phyloP scores from a whole-genome alignment of 768 basidiomycete species.

The Tephrocybe sp. region DNA sequence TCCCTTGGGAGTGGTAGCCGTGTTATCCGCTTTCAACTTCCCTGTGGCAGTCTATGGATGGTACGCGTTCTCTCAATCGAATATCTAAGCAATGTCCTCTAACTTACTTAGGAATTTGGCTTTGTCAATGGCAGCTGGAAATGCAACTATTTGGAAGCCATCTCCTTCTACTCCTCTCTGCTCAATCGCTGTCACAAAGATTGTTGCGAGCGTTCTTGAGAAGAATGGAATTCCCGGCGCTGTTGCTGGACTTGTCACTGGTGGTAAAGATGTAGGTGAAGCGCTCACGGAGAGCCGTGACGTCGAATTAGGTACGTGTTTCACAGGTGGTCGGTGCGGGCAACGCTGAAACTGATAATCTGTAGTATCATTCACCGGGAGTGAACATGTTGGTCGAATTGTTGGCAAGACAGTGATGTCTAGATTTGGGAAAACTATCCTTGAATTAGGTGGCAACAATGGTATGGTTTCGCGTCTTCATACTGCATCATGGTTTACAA shows the following conservation, averaged over 20 bases:
- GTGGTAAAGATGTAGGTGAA: constrained; percentile 78
- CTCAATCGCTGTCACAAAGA: constrained; percentile 87
- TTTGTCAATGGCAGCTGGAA: constrained; percentile 84
- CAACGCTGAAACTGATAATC: constrained; percentile 8
- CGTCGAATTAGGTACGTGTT: constrained; percentile 70
- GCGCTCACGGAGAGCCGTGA: constrained; percentile 69
- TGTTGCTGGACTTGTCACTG: constrained; percentile 78
- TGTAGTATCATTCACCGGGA: constrained; percentile 92
- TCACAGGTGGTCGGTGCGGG: constrained; percentile 3
- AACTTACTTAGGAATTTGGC: constrained; percentile 72
- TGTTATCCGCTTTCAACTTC: constrained; percentile 95
- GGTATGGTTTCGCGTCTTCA: constrained; percentile 44
- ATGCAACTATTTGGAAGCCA: constrained; percentile 95
- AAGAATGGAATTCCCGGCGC: constrained; percentile 82
- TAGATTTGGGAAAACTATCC: constrained; percentile 84
- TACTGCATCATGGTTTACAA: constrained; percentile 9
- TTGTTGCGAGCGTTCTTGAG: constrained; percentile 79
- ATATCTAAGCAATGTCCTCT: background rate
- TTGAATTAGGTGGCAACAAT: constrained; percentile 96
- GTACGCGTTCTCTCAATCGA: constrained; percentile 34
- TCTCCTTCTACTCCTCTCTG: constrained; percentile 86
- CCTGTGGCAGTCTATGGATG: constrained; percentile 93
- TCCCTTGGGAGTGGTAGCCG: constrained; percentile 69
- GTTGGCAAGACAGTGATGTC: constrained; percentile 88
- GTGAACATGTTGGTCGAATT: constrained; percentile 79